phyloP scores from a whole-genome alignment of 1,139 yeast genomes.

The Casaregolazyma lundiana region DNA sequence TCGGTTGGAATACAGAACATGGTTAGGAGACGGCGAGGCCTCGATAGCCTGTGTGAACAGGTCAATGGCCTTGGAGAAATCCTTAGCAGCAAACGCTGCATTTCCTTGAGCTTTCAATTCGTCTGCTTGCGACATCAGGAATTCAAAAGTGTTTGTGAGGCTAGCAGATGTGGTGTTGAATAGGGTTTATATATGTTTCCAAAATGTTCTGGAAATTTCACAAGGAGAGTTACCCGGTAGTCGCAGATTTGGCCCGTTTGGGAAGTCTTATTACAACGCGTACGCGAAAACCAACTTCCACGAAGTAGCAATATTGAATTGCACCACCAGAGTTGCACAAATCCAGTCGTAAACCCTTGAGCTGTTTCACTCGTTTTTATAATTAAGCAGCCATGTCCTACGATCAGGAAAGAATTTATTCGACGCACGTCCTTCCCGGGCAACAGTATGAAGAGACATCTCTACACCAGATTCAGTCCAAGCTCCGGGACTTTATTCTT shows the following conservation, averaged over 20 bases:
- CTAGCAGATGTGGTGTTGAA: background rate
- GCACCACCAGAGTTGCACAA: background rate
- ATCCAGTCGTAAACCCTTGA: background rate
- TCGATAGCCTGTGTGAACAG: constrained; percentile 82
- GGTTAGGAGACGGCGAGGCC: constrained; percentile 76
- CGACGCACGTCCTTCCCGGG: constrained; percentile 86
- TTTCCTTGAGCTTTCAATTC: constrained; percentile 59
- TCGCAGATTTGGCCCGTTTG: background rate
- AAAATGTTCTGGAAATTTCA: constrained; percentile 8
- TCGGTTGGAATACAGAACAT: constrained; percentile 86
- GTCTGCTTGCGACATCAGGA: constrained; percentile 23
- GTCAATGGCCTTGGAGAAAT: constrained; percentile 74
- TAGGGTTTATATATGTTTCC: constrained; percentile 2
- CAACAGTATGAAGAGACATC: constrained; percentile 61
- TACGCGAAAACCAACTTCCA: constrained; percentile 2
- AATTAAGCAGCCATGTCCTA: constrained; percentile 38
- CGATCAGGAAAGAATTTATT: constrained; percentile 75
- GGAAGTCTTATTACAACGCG: constrained; percentile 7
- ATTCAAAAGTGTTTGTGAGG: background rate
- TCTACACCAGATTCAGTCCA: constrained; percentile 70
- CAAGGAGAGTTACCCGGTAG: constrained; percentile 4
- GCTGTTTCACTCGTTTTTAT: background rate
- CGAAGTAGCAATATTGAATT: too few relatives aligned
- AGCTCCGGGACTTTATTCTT: constrained; percentile 75
- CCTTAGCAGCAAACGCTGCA: constrained; percentile 85